These are phyloP conservation scores for Radiomyces spectabilis DNA, from an alignment of 192 early-diverging fungal genomes.

Conservation along the genomic window DNA sequence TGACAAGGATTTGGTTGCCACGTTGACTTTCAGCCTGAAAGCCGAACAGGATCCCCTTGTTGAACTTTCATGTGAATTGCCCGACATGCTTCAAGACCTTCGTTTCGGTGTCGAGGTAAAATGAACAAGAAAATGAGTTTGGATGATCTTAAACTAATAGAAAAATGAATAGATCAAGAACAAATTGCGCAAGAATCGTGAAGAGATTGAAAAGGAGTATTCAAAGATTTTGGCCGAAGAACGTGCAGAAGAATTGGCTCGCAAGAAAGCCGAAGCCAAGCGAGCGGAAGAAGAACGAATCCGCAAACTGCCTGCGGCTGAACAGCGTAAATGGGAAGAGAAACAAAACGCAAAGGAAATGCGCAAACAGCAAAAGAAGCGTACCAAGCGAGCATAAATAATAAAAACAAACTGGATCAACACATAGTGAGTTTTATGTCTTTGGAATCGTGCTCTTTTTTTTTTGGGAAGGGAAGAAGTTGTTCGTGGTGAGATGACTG, in stretches of 20 bases:
- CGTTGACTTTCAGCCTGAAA: background rate
- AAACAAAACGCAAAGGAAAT: slow-evolving; percentile 64
- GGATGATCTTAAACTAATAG: too few species aligned
- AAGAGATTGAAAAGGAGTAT: slow-evolving; percentile 53
- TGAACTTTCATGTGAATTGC: slow-evolving; percentile 17
- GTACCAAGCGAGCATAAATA: slow-evolving; percentile 42
- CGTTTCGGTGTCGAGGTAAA: slow-evolving; percentile 34
- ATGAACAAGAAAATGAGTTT: slow-evolving; percentile 33
- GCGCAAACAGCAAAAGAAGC: slow-evolving; percentile 58
- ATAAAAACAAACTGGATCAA: background rate
- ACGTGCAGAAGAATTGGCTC: slow-evolving; percentile 60
- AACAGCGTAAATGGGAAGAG: slow-evolving; percentile 83
- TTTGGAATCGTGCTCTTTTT: background rate
- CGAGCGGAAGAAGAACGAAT: slow-evolving; percentile 56
- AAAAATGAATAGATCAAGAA: slow-evolving; percentile 31
- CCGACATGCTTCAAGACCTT: slow-evolving; percentile 16
- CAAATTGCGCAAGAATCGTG: slow-evolving; percentile 59
- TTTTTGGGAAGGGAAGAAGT: background rate
- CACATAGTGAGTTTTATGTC: too few species aligned
- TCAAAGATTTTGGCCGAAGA: slow-evolving; percentile 56
- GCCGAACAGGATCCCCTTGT: slow-evolving; percentile 24
- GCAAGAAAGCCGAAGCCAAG: slow-evolving; percentile 61
- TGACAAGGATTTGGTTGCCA: background rate
- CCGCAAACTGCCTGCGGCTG: slow-evolving; percentile 63
- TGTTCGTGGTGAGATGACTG: background rate